These are phyloP conservation scores for Neurospora sp. DNA, from an alignment of 495 filamentous ascomycete species.

Conservation along the genomic window DNA sequence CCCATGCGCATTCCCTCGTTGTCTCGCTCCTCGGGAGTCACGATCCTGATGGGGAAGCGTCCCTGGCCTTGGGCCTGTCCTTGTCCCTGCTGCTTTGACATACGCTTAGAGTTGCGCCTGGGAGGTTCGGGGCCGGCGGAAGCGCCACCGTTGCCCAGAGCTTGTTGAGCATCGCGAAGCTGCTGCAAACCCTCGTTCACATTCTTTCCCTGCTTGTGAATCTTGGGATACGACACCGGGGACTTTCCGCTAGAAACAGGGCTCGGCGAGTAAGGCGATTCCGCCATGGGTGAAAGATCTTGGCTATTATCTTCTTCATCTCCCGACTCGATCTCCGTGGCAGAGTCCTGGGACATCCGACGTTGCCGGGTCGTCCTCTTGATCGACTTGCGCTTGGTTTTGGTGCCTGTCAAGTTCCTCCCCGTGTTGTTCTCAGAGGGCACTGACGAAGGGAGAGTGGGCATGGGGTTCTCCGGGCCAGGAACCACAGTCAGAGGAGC, in stretches of 20 bases:
- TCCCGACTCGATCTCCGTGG: constrained; percentile 21
- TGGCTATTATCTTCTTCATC: constrained; percentile 14
- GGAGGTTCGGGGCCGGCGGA: neutral
- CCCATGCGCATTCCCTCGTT: neutral
- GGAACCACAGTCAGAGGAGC: constrained; percentile 1
- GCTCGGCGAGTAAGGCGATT: constrained; percentile 24
- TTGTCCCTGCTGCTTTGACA: neutral
- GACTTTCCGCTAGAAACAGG: constrained; percentile 21
- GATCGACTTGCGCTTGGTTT: constrained; percentile 6
- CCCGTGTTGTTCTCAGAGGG: neutral
- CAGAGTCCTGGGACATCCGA: constrained; percentile 15
- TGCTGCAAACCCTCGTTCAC: neutral
- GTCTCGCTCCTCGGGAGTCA: neutral
- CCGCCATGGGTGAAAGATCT: constrained; percentile 34
- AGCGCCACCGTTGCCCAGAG: neutral
- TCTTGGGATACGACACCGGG: constrained; percentile 35
- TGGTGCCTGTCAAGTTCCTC: constrained; percentile 10
- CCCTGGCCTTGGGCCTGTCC: neutral
- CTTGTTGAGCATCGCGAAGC: constrained; percentile 1
- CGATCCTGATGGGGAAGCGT: constrained; percentile 1
- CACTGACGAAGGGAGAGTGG: neutral
- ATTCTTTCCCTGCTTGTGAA: constrained; percentile 19
- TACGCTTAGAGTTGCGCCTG: neutral
- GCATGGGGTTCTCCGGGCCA: constrained; percentile 7
- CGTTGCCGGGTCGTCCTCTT: constrained; percentile 2